Evolutionary conservation across 768 basidiomycete species (phyloP), one percentile per base, ranked within the genome.

Genomic region (Mycena crocata): DNA sequence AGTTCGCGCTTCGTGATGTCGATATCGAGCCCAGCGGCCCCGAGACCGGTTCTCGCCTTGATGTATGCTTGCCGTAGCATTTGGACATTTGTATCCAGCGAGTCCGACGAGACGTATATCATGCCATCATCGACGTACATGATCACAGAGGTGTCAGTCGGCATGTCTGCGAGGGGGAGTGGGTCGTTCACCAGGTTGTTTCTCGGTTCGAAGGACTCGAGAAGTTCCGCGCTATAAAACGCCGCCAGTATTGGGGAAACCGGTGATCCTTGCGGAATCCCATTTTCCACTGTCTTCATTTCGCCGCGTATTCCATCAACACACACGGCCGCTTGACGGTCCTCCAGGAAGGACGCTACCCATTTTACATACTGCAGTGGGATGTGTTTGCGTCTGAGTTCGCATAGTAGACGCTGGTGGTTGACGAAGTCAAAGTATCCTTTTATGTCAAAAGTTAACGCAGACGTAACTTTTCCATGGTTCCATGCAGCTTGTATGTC

Each of bases 261-360:
- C n/a, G 78, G 77, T 3, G 76, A 78, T 7, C 78, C 78, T 65
- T 79, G 77, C 0, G 77, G 76, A 19, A 80, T 78, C 0, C 76
- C 75, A 34, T 79, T 79, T 14, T 70, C 48, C 9, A 79, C 75
- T 2, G 60, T 49, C 24, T 72, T 66, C 74, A 77, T 77, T 1
- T 72, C 62, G 0, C 74, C 74, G 14, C 60, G n/a, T 7, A 31
- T 45, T 0, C 76, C 72, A 37, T 78, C 73, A 1, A n/a, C n/a
- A n/a, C n/a, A 75, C 0, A 77, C 64, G 17, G 76, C 70, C 2
- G 73, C 72, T 52, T 76, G 69, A 1, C 73, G 42, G 35, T 78
- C 55, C 17, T 23, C 35, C 0, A 78, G 71, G 62, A 78, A 78
- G 17, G 68, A 75, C 3, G 59, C 66, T 6, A 66, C 61, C 73